Evolutionary conservation across 208 protist species (phyloP), one percentile per base, ranked within the genome.

Genomic region (Jaenimonas drosophilae): DNA sequence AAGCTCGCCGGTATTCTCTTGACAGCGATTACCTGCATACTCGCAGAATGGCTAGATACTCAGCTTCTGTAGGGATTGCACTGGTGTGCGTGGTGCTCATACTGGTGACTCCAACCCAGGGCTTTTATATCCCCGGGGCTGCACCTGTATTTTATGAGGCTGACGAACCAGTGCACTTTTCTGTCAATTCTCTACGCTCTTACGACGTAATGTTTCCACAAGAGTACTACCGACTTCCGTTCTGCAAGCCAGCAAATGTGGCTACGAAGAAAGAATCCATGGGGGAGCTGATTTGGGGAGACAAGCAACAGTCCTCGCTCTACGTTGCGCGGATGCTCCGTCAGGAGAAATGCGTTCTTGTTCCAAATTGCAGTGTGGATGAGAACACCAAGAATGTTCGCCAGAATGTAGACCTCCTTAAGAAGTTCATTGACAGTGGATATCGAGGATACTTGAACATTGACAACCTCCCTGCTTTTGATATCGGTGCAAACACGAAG

Each of bases 381-480:
- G 14, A 3, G 0, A 82, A 76, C 34, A 77, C 48, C 6, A 50
- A 67, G 17, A 24, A 54, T 3, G 49, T 76, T 14, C 46, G 21
- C 25, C 40, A 29, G 0, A 40, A 79, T 17, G 53, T 54, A 28
- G 30, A 56, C 12, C 11, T 46, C n/a, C 26, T 91, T 16, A 49
- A 63, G 24, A 62, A 54, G 26, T 68, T 71, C 43, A 86, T 93
- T 57, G 54, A 89, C 41, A 45, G 58, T 17, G 72, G 67, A 16
- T 93, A 89, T 47, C 79, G 84, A n/a, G 84, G 71, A 14, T 73
- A 76, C 41, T 81, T 93, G 70, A 88, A 52, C 49, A 70, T 93
- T 23, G 84, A 93, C 60, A 86, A 93, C 51, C 62, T 93, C 25
- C 77, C 76, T 5, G 66, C 68, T 12, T 81, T 84, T 46, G 62